phyloP scores from a whole-genome alignment of 2,329 filamentous ascomycete species.

The Penicillium sp. region DNA sequence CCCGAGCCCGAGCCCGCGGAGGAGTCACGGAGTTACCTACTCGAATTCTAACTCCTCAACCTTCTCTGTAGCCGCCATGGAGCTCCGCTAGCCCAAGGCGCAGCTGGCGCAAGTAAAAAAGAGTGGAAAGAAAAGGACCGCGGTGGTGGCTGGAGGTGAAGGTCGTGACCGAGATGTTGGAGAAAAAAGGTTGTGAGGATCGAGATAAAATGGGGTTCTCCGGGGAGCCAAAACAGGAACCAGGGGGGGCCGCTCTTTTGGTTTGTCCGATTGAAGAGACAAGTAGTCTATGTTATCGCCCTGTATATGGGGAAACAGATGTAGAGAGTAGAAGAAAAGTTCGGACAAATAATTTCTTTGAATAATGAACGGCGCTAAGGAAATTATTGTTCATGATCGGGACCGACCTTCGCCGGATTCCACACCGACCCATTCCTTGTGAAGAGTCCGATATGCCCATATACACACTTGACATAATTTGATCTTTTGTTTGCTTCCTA shows the following conservation, averaged over 20 bases:
- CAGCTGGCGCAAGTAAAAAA: slow-evolving; percentile 32
- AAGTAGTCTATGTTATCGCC: neutral
- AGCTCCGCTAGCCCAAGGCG: slow-evolving; percentile 35
- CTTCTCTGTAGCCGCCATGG: slow-evolving; percentile 45
- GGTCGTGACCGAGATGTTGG: neutral
- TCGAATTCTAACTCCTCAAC: slow-evolving; percentile 48
- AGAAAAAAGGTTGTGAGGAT: neutral
- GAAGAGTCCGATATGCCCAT: slow-evolving; percentile 1
- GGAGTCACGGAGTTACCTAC: slow-evolving; percentile 34
- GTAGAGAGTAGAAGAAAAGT: slow-evolving; percentile 4
- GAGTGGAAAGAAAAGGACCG: slow-evolving; percentile 10
- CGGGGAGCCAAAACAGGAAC: slow-evolving; percentile 7
- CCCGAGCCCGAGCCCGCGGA: neutral
- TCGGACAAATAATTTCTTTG: neutral
- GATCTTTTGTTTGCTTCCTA: neutral
- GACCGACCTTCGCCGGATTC: slow-evolving; percentile 19
- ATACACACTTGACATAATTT: neutral
- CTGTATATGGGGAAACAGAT: neutral
- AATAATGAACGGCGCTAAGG: slow-evolving; percentile 6
- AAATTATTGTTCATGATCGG: slow-evolving; percentile 9
- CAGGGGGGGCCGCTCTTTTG: neutral
- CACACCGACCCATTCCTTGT: slow-evolving; percentile 8
- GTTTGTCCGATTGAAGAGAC: neutral
- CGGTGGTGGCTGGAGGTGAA: neutral
- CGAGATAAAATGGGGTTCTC: neutral